These are phyloP conservation scores for Talaromyces verruculosus DNA, from an alignment of 2,329 filamentous ascomycete genomes.

Conservation along the genomic window DNA sequence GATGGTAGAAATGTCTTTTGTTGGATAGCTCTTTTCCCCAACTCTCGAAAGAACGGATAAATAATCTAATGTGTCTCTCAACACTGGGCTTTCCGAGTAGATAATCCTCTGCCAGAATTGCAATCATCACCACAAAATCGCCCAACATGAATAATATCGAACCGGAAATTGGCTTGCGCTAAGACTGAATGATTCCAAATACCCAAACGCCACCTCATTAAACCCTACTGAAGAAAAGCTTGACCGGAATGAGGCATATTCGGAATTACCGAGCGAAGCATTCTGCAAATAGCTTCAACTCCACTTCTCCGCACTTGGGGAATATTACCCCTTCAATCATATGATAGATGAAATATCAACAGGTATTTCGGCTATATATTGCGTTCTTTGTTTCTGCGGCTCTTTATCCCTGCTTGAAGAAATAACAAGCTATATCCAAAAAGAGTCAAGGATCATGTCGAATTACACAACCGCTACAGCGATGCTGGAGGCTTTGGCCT, in stretches of 20 bases:
- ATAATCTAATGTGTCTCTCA: not conserved
- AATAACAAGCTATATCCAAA: not conserved
- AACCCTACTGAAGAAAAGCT: not conserved
- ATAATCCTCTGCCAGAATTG: not conserved
- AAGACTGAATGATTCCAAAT: not conserved
- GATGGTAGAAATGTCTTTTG: not conserved
- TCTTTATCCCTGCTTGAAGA: not conserved
- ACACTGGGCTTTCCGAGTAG: not conserved
- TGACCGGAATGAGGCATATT: not conserved
- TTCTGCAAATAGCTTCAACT: not conserved
- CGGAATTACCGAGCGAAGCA: not conserved
- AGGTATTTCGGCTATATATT: not conserved
- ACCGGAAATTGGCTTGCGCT: not conserved
- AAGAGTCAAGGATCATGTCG: not conserved
- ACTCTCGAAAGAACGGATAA: not conserved
- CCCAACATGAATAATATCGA: not conserved
- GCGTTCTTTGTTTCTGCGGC: not conserved
- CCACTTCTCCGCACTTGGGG: not conserved
- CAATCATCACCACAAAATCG: not conserved
- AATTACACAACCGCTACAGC: constrained; percentile 1
- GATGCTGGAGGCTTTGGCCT: constrained; percentile 5
- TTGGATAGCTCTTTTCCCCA: not conserved
- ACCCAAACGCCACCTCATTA: not conserved
- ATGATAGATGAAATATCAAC: not conserved
- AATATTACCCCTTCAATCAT: not conserved